These are phyloP conservation scores for Parietichytrium sp. DNA, from an alignment of 108 stramenopile genomes.

Conservation along the genomic window DNA sequence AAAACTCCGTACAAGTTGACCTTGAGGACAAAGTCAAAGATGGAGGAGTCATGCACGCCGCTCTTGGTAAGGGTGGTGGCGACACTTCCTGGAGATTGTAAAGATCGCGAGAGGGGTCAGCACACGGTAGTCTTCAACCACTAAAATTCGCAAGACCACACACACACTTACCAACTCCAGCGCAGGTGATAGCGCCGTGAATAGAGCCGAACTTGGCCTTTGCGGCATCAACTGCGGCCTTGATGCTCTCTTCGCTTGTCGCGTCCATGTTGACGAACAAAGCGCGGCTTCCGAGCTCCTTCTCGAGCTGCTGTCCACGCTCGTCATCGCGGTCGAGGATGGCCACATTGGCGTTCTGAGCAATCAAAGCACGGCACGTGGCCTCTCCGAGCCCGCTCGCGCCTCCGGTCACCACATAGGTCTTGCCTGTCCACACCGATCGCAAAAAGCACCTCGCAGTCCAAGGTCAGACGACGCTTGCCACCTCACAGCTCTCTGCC, in stretches of 20 bases:
- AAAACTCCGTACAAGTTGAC: slow-evolving; percentile 88
- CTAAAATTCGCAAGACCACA: too few species aligned
- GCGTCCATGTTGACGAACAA: slow-evolving; percentile 55
- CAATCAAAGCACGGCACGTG: slow-evolving; percentile 69
- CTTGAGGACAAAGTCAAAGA: slow-evolving; percentile 63
- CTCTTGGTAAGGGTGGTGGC: slow-evolving; percentile 67
- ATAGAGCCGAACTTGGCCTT: slow-evolving; percentile 48
- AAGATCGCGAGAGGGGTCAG: too few species aligned
- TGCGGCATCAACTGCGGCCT: slow-evolving; percentile 25
- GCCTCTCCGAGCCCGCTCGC: slow-evolving; percentile 86
- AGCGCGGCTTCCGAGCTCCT: slow-evolving; percentile 42
- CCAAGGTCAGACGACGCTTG: too few species aligned
- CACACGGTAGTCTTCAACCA: too few species aligned
- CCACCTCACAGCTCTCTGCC: too few species aligned
- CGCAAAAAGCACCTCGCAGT: too few species aligned
- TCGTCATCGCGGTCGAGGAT: slow-evolving; percentile 73
- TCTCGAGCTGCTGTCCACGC: slow-evolving; percentile 51
- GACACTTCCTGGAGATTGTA: too few species aligned
- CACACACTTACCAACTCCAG: too few species aligned
- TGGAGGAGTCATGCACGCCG: slow-evolving; percentile 56
- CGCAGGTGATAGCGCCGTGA: slow-evolving; percentile 84
- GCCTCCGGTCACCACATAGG: slow-evolving; percentile 75
- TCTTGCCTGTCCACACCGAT: too few species aligned
- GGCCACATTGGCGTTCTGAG: slow-evolving; percentile 73
- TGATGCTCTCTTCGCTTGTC: not conserved